Evolutionary conservation across 768 basidiomycete genomes (phyloP), one percentile per base, ranked within the genome.

Genomic region (Leccinum fibrillosum): DNA sequence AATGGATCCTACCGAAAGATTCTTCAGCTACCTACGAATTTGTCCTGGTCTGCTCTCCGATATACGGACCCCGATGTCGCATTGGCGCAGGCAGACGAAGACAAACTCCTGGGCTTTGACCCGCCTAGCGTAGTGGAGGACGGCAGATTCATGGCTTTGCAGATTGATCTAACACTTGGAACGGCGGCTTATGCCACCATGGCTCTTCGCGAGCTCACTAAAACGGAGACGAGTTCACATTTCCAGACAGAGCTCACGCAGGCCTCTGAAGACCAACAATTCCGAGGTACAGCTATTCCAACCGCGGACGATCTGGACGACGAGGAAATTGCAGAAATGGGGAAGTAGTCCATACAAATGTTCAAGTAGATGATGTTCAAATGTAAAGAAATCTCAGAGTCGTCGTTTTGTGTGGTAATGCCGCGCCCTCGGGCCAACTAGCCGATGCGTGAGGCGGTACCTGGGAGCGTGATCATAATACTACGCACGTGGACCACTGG

Each of bases 181-280:
- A 92, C 93, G 7, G 90, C 93, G 0, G 89, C 93, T 5, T 99
- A 98, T 73, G 97, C 97, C 2, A 99, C 97, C 2, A 99, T 99
- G 97, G 96, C 95, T 4, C 72, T 99, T 64, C 85, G 94, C 44
- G 94, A 97, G 75, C 85, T 97, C 47, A 94, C 94, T 13, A 98
- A 96, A 76, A 92, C 89, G 34, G 94, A 98, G 67, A 98, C 95
- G 19, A 94, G 92, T 70, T 88, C 93, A 42, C 93, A 94, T 66
- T 88, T 86, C 75, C 95, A 97, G 69, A 89, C 81, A n/a, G 76
- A 77, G 62, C 78, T 94, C 60, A 94, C 92, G 12, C 80, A 79
- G 53, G 79, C 82, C 32, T 86, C 90, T 21, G 91, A 90, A 69
- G 92, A 94, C 68, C 92, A 94, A 69, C 84, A 84, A 64, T 92